Base-by-base conservation (phyloP, 2,329 filamentous ascomycete genomes). In the Hymenoscyphus repandus region DNA sequence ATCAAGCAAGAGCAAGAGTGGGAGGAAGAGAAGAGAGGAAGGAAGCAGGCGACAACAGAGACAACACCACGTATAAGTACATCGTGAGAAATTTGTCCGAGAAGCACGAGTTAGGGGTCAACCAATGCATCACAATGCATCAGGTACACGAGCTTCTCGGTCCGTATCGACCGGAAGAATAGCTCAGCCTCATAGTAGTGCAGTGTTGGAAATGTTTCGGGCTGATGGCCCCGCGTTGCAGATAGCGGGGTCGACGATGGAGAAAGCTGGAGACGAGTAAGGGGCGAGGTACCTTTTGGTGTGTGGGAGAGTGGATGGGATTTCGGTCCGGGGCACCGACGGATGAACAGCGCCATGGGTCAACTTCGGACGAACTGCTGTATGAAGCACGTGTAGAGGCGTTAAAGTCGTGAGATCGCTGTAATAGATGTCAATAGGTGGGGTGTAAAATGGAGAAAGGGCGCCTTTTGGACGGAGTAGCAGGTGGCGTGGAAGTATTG, bases 141-240 rank as follows among this genome's bases (percentile, higher is more conserved):
- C 40, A 47, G 36, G 36, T 39, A 47, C 45, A 39, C 37, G 34
- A 39, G 38, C 46, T 32, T 53, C 51, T 60, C 61, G 60, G 60
- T 54, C 58, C 61, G 57, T 56, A 50, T 51, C 51, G 36, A 58
- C 61, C 60, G 60, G 51, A 53, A 49, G 51, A 51, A 51, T 52
- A 39, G 33, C 41, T 51, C 47, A 53, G 47, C 51, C 51, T 50
- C 42, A 49, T 50, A 54, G 46, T 27, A 27, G 22, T 27, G 22
- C 22, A 27, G 22, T 27, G 22, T 27, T 41, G 22, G 22, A 27
- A 30, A 48, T 54, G 43, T 55, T 57, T 54, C 47, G 50, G 43
- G 13, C 13, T 46, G 41, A 41, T 20, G 13, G 48, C 53, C 57
- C 57, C 57, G 49, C 58, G 43, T 49, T 37, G 41, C 30, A 17